Conservation (phyloP, 202 grass and related monocot species). For the Cymbopogon flexuosus region DNA sequence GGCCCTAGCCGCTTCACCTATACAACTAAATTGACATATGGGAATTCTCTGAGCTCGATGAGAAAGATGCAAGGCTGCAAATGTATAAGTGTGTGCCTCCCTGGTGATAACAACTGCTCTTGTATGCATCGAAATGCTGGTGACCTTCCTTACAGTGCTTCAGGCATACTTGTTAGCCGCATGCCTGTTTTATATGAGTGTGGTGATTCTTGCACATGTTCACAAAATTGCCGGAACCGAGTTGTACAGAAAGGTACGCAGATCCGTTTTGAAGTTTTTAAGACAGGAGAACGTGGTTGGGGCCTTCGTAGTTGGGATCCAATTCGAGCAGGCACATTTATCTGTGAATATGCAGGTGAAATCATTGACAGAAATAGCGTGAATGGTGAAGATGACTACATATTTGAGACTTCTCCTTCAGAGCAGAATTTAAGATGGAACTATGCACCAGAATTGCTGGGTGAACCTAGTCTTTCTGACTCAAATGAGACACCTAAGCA, state of each 20-base stretch:
- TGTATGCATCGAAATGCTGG: conserved; percentile 54
- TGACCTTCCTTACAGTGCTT: conserved; percentile 62
- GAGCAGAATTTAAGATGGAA: conserved; percentile 59
- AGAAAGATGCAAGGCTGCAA: conserved; percentile 49
- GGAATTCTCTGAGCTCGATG: conserved; percentile 35
- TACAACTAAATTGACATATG: conserved; percentile 41
- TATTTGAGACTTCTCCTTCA: conserved; percentile 46
- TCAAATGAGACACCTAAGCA: conserved; percentile 39
- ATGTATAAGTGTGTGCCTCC: conserved; percentile 55
- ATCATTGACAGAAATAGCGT: conserved; percentile 41
- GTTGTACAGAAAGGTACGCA: conserved; percentile 58
- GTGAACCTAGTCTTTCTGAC: conserved; percentile 47
- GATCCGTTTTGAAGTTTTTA: conserved; percentile 81
- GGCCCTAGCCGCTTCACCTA: conserved; percentile 62
- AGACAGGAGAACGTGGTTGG: conserved; percentile 59
- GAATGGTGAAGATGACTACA: conserved; percentile 47
- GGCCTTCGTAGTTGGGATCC: conserved; percentile 72
- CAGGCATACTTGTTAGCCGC: conserved; percentile 58
- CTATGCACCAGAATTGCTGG: conserved; percentile 61
- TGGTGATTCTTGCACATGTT: conserved; percentile 47
- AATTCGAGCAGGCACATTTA: conserved; percentile 70
- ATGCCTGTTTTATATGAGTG: conserved; percentile 67
- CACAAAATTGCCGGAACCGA: conserved; percentile 60
- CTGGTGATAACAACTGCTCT: conserved; percentile 66
- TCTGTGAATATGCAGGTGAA: conserved; percentile 76